Evolutionary conservation across 1,139 yeast genomes (phyloP).

Genomic region (Yamadazyma blattariae): DNA sequence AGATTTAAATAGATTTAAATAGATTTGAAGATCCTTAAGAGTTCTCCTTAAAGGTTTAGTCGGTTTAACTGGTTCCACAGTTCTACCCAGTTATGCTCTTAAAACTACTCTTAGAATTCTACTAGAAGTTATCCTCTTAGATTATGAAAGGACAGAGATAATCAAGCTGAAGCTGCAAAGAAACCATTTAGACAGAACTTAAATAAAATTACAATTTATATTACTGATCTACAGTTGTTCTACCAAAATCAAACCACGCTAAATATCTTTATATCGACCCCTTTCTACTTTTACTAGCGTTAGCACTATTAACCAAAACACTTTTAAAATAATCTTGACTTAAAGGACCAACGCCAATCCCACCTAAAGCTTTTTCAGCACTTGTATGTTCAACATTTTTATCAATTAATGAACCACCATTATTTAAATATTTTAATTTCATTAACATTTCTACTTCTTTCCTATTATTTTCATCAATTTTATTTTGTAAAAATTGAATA

Average conservation of each 20-base stretch:
- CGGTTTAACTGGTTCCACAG: no score
- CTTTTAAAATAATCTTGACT: constrained; percentile 47
- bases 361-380: constrained; percentile 75
- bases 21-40: no score
- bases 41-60: no score
- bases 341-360: constrained; percentile 79
- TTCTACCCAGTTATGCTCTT: no score
- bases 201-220: background rate
- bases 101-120: no score
- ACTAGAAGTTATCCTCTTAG: no score
- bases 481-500: constrained; percentile 67
- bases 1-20: no score
- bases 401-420: constrained; percentile 9
- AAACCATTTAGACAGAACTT: background rate
- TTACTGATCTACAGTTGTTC: no score
- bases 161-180: no score
- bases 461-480: constrained; percentile 74
- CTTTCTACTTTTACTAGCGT: constrained; percentile 22
- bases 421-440: constrained; percentile 52
- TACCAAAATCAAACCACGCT: background rate
- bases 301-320: constrained; percentile 34
- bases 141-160: no score
- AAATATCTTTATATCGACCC: constrained; percentile 8
- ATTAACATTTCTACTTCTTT: constrained; percentile 73
- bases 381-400: constrained; percentile 56